A percentile compares a stretch with the other conserved stretches of the same genome.
Evolutionary conservation across 768 basidiomycete species (phyloP).

Genomic region (Solioccasus polychromus): DNA sequence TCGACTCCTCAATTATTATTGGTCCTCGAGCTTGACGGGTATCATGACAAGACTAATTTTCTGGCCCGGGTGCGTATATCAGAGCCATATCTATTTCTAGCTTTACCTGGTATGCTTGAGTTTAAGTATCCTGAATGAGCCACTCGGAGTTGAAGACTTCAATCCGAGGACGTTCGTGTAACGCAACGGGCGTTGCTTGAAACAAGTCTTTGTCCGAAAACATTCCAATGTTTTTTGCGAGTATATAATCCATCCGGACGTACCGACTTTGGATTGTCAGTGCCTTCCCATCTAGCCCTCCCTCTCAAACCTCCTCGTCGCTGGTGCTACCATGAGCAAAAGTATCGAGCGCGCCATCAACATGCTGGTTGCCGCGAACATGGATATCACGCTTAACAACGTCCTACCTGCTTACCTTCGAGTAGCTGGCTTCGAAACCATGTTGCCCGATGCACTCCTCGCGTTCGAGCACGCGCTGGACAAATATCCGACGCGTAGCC

Average conservation of each 20-base stretch:
- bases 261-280: not conserved
- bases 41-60: no score
- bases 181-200: not conserved
- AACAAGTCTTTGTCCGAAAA: constrained; percentile 7
- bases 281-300: not conserved
- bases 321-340: constrained; percentile 8
- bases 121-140: not conserved
- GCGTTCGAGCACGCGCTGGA: constrained; percentile 16
- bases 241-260: not conserved
- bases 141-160: constrained; percentile 7
- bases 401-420: constrained; percentile 8
- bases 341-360: constrained; percentile 14
- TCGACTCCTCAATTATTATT: no score
- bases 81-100: no score
- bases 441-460: constrained; percentile 8
- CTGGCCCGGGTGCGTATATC: no score
- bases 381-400: constrained; percentile 9
- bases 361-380: constrained; percentile 4
- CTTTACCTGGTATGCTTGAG: no score
- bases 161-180: not conserved
- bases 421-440: constrained; percentile 10
- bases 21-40: no score
- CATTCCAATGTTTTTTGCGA: not conserved
- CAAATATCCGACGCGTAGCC: constrained; percentile 11
- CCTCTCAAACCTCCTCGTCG: not conserved